Evolutionary conservation across 1,284 basidiomycete species (phyloP), one percentile per base, ranked within the genome.

Genomic region (Chalciporus piperatoides): DNA sequence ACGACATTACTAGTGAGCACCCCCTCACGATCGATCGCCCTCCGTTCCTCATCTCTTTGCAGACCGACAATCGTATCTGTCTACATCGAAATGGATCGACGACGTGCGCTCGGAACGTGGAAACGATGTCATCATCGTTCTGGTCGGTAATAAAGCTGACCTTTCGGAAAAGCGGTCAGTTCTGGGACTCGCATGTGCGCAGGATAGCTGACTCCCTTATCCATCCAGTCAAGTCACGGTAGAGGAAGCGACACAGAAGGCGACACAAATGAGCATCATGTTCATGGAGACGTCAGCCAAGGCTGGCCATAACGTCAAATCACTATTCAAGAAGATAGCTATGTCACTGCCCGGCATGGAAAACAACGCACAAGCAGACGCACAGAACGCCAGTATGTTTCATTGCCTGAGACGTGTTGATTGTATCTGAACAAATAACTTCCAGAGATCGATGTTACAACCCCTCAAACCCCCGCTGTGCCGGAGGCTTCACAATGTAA

Each of bases 211-310:
- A 66, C 27, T 35, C 38, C 25, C 15, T 35, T 15, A 40, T 47
- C 47, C 19, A 38, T 46, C 38, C 51, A 97, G 95, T 57, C 93
- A 99, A 85, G 96, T 99, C n/a, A 98, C 96, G 5, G 80, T 95
- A 6, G 97, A 99, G 68, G 96, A 99, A 65, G 93, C 96, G 14
- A 96, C 96, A 44, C 84, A 88, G 52, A 92, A 92, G 63, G 83
- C 95, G n/a, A 88, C 92, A 47, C 89, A 97, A 67, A 77, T 97
- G 56, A 89, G 88, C 63, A 90, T 99, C 62, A 93, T 99, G 90
- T 97, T 97, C 66, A 97, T 99, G 85, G 97, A 99, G 74, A 99
- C 97, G 4, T 97, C 93, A 28, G 97, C 97, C 30, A 99, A 99
- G 69, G 97, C 97, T 3, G 97, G 97, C 2, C 96, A 99, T 70